These are phyloP conservation scores for Trichosanthes truncata DNA, from an alignment of 306 rosid species.

Conservation along the genomic window DNA sequence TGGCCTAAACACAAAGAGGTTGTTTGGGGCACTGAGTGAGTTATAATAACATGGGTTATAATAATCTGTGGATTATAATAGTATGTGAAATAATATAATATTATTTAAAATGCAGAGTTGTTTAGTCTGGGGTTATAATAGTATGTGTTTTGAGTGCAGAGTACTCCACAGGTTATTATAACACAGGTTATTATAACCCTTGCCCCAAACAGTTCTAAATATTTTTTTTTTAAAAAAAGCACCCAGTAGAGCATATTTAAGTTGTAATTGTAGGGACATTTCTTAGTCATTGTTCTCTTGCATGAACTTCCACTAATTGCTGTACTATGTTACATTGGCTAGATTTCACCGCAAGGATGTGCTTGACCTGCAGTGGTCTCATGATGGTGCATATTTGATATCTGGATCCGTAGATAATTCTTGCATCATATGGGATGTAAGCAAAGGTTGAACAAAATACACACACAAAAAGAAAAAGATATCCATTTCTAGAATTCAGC, in stretches of 20 bases:
- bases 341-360: conserved; percentile 92
- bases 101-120: too few species aligned
- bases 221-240: background rate
- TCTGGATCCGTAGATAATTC: conserved; percentile 93
- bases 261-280: background rate
- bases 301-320: conserved; percentile 13
- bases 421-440: conserved; percentile 90
- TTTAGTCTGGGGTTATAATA: too few species aligned
- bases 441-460: conserved; percentile 43
- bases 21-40: too few species aligned
- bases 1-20: background rate
- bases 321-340: conserved; percentile 18
- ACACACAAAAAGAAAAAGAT: background rate
- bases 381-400: conserved; percentile 52
- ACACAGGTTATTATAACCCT: too few species aligned
- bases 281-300: background rate
- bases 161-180: too few species aligned
- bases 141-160: too few species aligned
- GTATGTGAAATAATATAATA: too few species aligned
- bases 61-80: too few species aligned
- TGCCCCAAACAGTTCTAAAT: too few species aligned
- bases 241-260: background rate
- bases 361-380: conserved; percentile 84
- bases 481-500: conserved; percentile 6
- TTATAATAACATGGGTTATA: too few species aligned